A percentile compares a stretch with the other conserved stretches of the same genome.
Conservation (phyloP, 2,329 filamentous ascomycete genomes). For the Cladosporium colombiae region DNA sequence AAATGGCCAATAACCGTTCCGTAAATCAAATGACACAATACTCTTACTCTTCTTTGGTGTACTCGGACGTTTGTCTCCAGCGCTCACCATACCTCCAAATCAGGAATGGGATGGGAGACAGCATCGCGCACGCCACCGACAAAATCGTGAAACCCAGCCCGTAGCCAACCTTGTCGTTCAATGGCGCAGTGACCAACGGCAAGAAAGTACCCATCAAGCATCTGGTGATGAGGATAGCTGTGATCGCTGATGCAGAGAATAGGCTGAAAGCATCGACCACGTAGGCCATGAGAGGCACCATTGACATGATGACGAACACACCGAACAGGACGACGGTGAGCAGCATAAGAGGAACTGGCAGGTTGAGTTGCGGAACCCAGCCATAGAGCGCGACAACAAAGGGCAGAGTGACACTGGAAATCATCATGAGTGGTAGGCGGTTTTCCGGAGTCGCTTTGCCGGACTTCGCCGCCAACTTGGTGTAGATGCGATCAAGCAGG, state of each 20-base stretch:
- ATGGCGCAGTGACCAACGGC: conserved; percentile 46
- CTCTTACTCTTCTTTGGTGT: conserved; percentile 27
- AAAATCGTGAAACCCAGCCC: conserved; percentile 42
- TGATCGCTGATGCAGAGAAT: conserved; percentile 49
- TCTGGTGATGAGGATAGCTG: conserved; percentile 46
- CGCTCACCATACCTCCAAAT: conserved; percentile 31
- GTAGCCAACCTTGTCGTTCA: conserved; percentile 43
- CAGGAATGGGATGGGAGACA: conserved; percentile 33
- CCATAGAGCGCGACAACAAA: conserved; percentile 59
- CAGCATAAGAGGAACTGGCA: conserved; percentile 58
- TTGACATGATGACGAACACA: conserved; percentile 47
- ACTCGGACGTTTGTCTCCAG: conserved; percentile 32
- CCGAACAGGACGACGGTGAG: conserved; percentile 55
- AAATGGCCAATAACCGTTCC: neutral
- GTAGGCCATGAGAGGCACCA: conserved; percentile 48
- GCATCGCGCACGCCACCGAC: conserved; percentile 25
- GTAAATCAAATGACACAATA: neutral
- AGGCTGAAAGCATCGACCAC: conserved; percentile 49
- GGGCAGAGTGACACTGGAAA: conserved; percentile 55
- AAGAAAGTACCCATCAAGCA: conserved; percentile 48
- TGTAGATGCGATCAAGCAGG: conserved; percentile 42
- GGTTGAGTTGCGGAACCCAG: conserved; percentile 53
- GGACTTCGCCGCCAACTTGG: conserved; percentile 32
- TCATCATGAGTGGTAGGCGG: conserved; percentile 61
- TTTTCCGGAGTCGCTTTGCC: conserved; percentile 55